These are phyloP conservation scores for Sclerotinia glacialis DNA, from an alignment of 2,329 filamentous ascomycete genomes.

Conservation along the genomic window DNA sequence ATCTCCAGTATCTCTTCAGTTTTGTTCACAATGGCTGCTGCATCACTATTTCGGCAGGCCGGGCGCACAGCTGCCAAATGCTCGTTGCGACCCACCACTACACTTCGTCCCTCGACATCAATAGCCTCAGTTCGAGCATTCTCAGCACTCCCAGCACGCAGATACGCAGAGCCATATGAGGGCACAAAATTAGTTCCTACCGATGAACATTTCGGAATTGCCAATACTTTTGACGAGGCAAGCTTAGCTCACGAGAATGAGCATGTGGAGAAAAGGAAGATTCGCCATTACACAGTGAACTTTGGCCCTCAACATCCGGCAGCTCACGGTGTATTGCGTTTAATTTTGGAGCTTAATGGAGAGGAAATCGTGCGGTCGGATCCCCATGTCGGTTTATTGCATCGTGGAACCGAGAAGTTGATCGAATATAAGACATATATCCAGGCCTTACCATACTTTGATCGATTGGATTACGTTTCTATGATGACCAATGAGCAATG, in stretches of 20 bases:
- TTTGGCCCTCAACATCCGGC: constrained; percentile 98
- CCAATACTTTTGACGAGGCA: constrained; percentile 45
- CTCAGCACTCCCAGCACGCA: constrained; percentile 61
- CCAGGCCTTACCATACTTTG: constrained; percentile 97
- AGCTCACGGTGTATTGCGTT: constrained; percentile 92
- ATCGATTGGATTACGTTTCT: constrained; percentile 96
- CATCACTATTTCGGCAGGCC: constrained; percentile 70
- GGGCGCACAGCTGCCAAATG: constrained; percentile 68
- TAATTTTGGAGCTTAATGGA: constrained; percentile 96
- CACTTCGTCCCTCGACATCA: constrained; percentile 38
- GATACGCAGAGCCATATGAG: constrained; percentile 58
- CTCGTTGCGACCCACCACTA: constrained; percentile 47
- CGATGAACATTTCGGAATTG: constrained; percentile 59
- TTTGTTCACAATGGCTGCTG: constrained; percentile 62
- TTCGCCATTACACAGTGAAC: constrained; percentile 99
- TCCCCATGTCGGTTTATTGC: constrained; percentile 92
- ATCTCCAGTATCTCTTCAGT: constrained; percentile 28
- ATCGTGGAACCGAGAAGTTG: constrained; percentile 97
- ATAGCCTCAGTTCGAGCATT: constrained; percentile 55
- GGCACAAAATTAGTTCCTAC: constrained; percentile 53
- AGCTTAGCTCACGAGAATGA: constrained; percentile 41
- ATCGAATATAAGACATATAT: constrained; percentile 99
- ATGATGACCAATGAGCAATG: constrained; percentile 99
- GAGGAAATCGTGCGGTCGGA: constrained; percentile 97
- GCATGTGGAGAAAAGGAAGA: constrained; percentile 67